These are phyloP conservation scores for Scheffersomyces quercinus DNA, from an alignment of 1,139 yeast species.

Conservation along the genomic window DNA sequence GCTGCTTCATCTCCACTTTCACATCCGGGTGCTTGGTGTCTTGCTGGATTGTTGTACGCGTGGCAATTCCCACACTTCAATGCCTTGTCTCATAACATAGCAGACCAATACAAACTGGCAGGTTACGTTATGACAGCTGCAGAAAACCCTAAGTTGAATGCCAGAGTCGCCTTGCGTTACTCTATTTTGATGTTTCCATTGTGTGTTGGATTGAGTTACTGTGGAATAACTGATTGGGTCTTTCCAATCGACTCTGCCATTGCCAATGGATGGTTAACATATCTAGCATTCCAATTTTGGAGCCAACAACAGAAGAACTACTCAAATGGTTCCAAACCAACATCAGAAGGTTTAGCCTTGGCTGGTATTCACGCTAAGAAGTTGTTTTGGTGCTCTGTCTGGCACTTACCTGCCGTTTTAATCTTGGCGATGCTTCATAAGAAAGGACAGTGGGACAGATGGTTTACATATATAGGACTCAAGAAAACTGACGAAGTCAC, in stretches of 20 bases:
- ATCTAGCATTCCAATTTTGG: constrained; percentile 84
- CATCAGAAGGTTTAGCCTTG: constrained; percentile 53
- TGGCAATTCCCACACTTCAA: constrained; percentile 99
- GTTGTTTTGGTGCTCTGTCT: constrained; percentile 91
- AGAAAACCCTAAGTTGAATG: constrained; percentile 87
- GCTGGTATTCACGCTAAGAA: constrained; percentile 76
- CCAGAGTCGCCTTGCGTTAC: constrained; percentile 89
- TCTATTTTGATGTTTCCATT: constrained; percentile 90
- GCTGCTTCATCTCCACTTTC: constrained; percentile 82
- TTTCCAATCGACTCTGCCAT: constrained; percentile 79
- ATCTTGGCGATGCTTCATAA: constrained; percentile 93
- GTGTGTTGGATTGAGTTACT: constrained; percentile 80
- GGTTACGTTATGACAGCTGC: constrained; percentile 97
- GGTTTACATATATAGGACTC: constrained; percentile 35
- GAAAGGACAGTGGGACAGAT: constrained; percentile 91
- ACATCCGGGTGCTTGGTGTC: constrained; percentile 94
- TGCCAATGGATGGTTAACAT: constrained; percentile 83
- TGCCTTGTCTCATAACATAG: constrained; percentile 83
- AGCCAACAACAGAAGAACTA: constrained; percentile 65
- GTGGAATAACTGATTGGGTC: constrained; percentile 77
- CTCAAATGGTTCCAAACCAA: constrained; percentile 37
- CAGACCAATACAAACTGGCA: constrained; percentile 84
- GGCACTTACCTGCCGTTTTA: constrained; percentile 89
- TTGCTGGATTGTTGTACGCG: constrained; percentile 86
- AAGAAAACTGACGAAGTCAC: constrained; percentile 1